Evolutionary conservation across 176 grass and related monocot species (phyloP).

Genomic region (Chrysopogon serrulatus): DNA sequence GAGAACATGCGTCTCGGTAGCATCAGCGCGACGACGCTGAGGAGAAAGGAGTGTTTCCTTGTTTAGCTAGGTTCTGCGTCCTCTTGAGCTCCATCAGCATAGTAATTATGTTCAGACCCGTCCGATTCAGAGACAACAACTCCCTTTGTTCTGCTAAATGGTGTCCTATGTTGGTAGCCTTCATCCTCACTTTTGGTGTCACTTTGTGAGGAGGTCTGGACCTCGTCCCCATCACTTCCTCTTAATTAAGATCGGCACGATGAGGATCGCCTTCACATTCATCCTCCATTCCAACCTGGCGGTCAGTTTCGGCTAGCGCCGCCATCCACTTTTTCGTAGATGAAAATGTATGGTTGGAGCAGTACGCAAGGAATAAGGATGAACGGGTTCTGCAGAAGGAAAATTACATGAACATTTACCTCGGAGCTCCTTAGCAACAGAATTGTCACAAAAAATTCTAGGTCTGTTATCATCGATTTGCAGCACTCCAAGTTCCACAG

Average conservation of each 20-base stretch:
- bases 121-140: slow-evolving; percentile 75
- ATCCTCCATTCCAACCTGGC: slow-evolving; percentile 70
- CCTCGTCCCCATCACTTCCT: slow-evolving; percentile 67
- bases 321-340: slow-evolving; percentile 72
- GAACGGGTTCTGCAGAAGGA: background rate
- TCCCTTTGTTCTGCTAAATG: slow-evolving; percentile 64
- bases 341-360: background rate
- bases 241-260: slow-evolving; percentile 47
- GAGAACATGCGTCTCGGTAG: too few species aligned
- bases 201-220: slow-evolving; percentile 69
- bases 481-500: background rate
- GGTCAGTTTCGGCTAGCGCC: slow-evolving; percentile 74
- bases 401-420: slow-evolving; percentile 2
- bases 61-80: slow-evolving; percentile 37
- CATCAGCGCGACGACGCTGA: too few species aligned
- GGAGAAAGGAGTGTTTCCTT: too few species aligned
- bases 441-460: background rate
- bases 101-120: slow-evolving; percentile 78
- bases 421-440: background rate
- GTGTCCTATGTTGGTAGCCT: slow-evolving; percentile 52
- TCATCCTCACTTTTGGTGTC: slow-evolving; percentile 69
- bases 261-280: slow-evolving; percentile 80
- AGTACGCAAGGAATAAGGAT: background rate
- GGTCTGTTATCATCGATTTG: background rate
- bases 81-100: slow-evolving; percentile 67